These are phyloP conservation scores for Eustoma russellianum DNA, from an alignment of 257 asterid genomes.

Conservation along the genomic window DNA sequence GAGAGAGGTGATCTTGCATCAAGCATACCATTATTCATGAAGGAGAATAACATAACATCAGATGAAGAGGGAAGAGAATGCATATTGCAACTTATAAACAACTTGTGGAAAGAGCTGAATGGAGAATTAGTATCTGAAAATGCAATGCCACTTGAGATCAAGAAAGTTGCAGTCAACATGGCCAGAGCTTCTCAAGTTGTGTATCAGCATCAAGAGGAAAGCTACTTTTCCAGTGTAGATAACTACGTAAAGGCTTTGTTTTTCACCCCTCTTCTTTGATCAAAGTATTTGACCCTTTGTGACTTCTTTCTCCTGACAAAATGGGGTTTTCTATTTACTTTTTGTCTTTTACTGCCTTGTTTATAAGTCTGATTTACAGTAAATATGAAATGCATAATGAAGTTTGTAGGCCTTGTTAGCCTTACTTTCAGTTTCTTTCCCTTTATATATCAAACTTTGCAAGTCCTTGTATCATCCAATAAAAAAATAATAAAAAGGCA, in stretches of 20 bases:
- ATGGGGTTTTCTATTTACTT: not conserved
- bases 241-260: conserved; percentile 58
- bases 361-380: not conserved
- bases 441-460: no score
- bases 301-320: not conserved
- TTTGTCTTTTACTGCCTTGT: no score
- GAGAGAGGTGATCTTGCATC: conserved; percentile 67
- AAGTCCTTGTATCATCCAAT: no score
- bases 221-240: conserved; percentile 58
- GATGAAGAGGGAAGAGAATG: conserved; percentile 42
- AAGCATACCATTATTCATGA: conserved; percentile 43
- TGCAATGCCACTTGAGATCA: conserved; percentile 38
- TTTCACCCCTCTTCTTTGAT: conserved; percentile 42
- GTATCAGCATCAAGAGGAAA: conserved; percentile 57
- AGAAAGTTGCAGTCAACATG: conserved; percentile 57
- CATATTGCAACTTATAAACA: conserved; percentile 29
- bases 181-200: conserved; percentile 70
- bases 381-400: not conserved
- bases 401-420: no score
- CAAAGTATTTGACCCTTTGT: no score
- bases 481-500: no score
- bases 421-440: no score
- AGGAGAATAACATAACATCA: conserved; percentile 28
- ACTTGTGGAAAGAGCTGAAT: conserved; percentile 51
- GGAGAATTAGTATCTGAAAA: conserved; percentile 29